Conservation (phyloP, 2,329 filamentous ascomycete genomes). For the Sclerotinia glacialis region DNA sequence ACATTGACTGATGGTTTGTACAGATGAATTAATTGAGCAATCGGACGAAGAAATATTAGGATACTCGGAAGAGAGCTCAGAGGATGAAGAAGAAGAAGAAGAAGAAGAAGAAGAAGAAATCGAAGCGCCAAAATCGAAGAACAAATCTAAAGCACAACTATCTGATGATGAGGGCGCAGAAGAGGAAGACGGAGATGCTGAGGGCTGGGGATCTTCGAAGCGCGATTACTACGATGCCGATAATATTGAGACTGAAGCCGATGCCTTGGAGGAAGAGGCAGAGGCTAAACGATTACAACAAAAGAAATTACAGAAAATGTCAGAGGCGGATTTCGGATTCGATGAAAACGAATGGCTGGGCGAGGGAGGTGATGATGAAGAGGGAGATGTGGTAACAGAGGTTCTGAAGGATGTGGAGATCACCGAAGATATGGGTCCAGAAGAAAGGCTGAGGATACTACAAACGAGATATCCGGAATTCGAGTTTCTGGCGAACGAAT, state of each 20-base stretch:
- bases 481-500: slow-evolving; percentile 76
- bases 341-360: slow-evolving; percentile 84
- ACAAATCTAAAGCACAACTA: slow-evolving; percentile 51
- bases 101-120: slow-evolving; percentile 38
- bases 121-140: slow-evolving; percentile 20
- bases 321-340: slow-evolving; percentile 88
- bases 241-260: slow-evolving; percentile 59
- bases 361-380: slow-evolving; percentile 48
- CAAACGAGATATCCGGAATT: slow-evolving; percentile 88
- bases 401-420: slow-evolving; percentile 82
- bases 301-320: slow-evolving; percentile 87
- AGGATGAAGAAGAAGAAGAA: slow-evolving; percentile 41
- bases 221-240: slow-evolving; percentile 94
- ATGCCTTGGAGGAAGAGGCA: slow-evolving; percentile 84
- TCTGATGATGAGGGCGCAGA: slow-evolving; percentile 52
- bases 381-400: slow-evolving; percentile 70
- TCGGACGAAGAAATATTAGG: slow-evolving; percentile 63
- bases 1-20: slow-evolving; percentile 23
- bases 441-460: slow-evolving; percentile 73
- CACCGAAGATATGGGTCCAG: slow-evolving; percentile 70
- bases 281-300: slow-evolving; percentile 86
- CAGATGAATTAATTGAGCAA: slow-evolving; percentile 53
- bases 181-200: slow-evolving; percentile 56
- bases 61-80: slow-evolving; percentile 47
- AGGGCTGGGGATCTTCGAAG: slow-evolving; percentile 83